Evolutionary conservation across 352 stramenopile genomes (phyloP), one percentile per base, ranked within the genome.

Genomic region (Phytopythium montanum): DNA sequence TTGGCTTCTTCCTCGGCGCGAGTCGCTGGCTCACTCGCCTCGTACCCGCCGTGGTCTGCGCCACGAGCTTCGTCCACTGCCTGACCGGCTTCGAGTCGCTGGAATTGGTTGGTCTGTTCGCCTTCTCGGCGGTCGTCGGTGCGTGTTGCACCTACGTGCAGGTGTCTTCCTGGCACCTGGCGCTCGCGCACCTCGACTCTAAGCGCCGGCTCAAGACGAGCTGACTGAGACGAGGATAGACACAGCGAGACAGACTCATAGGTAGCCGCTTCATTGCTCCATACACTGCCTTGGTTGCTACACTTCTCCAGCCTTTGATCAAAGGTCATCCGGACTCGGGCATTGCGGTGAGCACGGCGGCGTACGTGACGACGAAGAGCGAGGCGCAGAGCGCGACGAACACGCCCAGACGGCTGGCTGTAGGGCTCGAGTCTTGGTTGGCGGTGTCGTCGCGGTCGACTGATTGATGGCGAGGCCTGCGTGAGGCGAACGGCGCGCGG

Each of bases 131-230:
- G 23, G n/a, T 71, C 42, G 75, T 72, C 3, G 81, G 81, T 36
- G 61, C 75, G 16, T 71, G 65, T 26, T 91, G 79, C 48, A 88
- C 79, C 18, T 85, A 79, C 55, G 65, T 85, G 31, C 81, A 89
- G 52, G 59, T 85, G 39, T 50, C 65, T 8, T 85, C 79, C 33
- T 76, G 81, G 61, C 57, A 80, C 21, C 64, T 82, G n/a, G 73
- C 79, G 45, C 79, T 75, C n/a, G 71, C 77, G 18, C 69, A 77
- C 57, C 34, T 87, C 16, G 67, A 60, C 7, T 66, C 34, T 41
- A 71, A 70, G 12, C 58, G 54, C 2, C 66, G 68, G 26, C 42
- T 53, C 34, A 69, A 77, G 36, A 44, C 46, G 5, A 55, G 69
- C 1, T 56, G 31, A 36, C 31, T 10, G 31, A 36, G 31, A 6